Conservation (phyloP, 2,329 filamentous ascomycete species). For the Aureobasidium pullulans region DNA sequence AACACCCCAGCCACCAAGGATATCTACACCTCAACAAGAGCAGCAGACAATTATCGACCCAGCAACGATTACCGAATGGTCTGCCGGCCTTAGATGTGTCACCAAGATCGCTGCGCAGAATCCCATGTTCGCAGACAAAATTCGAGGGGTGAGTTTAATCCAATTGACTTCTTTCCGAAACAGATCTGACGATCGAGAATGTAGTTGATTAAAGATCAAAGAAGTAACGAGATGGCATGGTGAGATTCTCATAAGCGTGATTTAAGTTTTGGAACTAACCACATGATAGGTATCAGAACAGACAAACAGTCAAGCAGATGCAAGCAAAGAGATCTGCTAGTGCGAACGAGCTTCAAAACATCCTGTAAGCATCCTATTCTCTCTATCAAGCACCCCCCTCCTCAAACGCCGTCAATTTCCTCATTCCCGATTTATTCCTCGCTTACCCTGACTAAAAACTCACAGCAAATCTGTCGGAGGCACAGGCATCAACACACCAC, state of each 20-base stretch:
- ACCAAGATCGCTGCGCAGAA: constrained; percentile 41
- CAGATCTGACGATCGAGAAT: neutral
- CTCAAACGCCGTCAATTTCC: neutral
- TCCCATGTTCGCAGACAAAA: constrained; percentile 31
- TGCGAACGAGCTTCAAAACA: constrained; percentile 24
- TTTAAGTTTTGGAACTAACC: neutral
- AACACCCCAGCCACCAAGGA: neutral
- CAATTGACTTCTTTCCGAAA: neutral
- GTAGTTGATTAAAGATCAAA: constrained; percentile 55
- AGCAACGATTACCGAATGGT: constrained; percentile 42
- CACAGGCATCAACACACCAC: neutral
- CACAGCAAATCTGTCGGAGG: constrained; percentile 3
- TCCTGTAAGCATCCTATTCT: constrained; percentile 21
- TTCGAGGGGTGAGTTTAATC: constrained; percentile 31
- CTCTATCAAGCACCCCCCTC: neutral
- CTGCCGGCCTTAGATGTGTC: constrained; percentile 38
- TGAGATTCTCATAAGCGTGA: constrained; percentile 10
- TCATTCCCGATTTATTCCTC: no score
- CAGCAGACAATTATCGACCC: constrained; percentile 32
- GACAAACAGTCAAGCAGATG: constrained; percentile 27
- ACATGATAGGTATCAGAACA: constrained; percentile 20
- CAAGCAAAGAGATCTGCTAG: constrained; percentile 23
- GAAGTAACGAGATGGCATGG: constrained; percentile 56
- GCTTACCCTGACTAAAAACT: no score
- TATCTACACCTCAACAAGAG: neutral